Conservation (phyloP, 2,329 filamentous ascomycete genomes). For the Chaetomium strumarium region DNA sequence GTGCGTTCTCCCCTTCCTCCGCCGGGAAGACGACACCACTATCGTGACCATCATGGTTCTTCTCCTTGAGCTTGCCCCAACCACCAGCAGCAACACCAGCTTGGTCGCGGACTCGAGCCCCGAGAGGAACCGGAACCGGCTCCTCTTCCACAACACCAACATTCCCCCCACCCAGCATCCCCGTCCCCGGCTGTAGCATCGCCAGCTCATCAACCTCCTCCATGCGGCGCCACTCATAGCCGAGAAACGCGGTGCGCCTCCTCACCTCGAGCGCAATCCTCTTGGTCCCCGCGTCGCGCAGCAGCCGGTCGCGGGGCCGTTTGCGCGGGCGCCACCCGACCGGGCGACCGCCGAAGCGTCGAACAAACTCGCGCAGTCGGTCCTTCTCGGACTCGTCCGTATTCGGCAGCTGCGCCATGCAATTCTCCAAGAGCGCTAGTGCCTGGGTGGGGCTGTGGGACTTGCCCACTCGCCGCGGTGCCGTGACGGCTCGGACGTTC, state of each 20-base stretch:
- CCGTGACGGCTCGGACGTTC: not conserved
- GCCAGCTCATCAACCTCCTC: not conserved
- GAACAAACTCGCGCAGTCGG: conserved; percentile 45
- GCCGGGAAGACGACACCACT: no score
- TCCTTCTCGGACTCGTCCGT: conserved; percentile 35
- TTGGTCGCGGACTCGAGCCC: no score
- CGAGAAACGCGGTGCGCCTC: conserved; percentile 77
- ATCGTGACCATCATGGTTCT: no score
- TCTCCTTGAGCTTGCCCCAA: no score
- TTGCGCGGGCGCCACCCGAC: conserved; percentile 60
- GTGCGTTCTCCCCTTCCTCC: no score
- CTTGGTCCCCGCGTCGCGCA: conserved; percentile 66
- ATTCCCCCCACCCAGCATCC: not conserved
- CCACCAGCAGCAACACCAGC: no score
- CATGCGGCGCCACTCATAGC: conserved; percentile 74
- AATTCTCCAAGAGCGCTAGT: conserved; percentile 44
- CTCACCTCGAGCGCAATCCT: conserved; percentile 69
- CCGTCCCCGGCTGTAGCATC: not conserved
- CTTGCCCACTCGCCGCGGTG: no score
- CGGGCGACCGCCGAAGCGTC: conserved; percentile 41
- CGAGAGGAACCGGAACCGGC: not conserved
- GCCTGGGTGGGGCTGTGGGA: no score
- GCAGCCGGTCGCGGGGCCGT: conserved; percentile 74
- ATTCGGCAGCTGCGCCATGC: conserved; percentile 38
- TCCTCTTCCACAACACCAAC: not conserved